phyloP scores from a whole-genome alignment of 352 stramenopile genomes.

The Pythium apleroticum region DNA sequence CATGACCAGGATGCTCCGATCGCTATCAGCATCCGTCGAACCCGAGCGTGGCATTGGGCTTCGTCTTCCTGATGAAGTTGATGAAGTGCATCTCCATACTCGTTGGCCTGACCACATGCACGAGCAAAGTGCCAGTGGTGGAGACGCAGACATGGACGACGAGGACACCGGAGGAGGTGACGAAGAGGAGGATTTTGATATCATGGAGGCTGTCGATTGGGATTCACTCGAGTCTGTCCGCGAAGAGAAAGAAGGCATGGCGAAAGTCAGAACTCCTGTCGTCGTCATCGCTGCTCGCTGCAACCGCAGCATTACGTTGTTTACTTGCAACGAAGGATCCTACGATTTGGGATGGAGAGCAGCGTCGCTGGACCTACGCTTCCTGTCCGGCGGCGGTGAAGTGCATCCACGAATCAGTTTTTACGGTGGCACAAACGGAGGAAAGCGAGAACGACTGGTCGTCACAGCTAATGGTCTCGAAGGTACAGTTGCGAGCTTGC shows the following conservation, averaged over 20 bases:
- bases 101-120: slow-evolving; percentile 10
- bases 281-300: neutral
- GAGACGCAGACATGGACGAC: slow-evolving; percentile 8
- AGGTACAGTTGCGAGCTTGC: slow-evolving; percentile 5
- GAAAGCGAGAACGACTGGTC: slow-evolving; percentile 36
- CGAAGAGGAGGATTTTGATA: slow-evolving; percentile 31
- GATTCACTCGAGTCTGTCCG: slow-evolving; percentile 34
- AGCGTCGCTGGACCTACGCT: slow-evolving; percentile 1
- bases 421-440: slow-evolving; percentile 34
- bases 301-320: slow-evolving; percentile 6
- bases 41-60: neutral
- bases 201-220: slow-evolving; percentile 62
- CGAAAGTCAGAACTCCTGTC: neutral
- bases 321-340: slow-evolving; percentile 5
- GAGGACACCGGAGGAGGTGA: slow-evolving; percentile 25
- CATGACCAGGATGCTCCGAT: slow-evolving; percentile 30
- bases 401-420: slow-evolving; percentile 30
- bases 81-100: slow-evolving; percentile 47
- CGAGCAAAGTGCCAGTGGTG: neutral
- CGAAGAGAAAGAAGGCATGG: neutral
- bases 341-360: neutral
- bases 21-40: slow-evolving; percentile 15
- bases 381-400: slow-evolving; percentile 10
- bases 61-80: slow-evolving; percentile 26
- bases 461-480: slow-evolving; percentile 19